phyloP scores from a whole-genome alignment of 2,329 filamentous ascomycete genomes.

The Fusarium sp. region DNA sequence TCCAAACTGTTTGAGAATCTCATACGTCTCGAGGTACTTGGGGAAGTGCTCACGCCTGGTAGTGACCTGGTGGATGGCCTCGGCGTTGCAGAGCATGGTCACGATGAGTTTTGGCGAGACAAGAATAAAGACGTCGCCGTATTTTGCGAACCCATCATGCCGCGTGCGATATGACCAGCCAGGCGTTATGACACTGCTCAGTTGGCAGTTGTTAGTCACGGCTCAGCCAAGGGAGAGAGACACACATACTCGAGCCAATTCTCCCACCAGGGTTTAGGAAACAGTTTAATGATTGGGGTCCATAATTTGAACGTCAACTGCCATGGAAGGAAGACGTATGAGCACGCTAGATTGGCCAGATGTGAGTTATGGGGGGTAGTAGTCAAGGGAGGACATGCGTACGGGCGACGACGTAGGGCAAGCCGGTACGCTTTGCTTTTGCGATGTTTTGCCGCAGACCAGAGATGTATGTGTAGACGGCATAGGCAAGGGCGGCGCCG shows the following conservation, averaged over 20 bases:
- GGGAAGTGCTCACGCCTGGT: slow-evolving; percentile 77
- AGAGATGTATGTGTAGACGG: slow-evolving; percentile 46
- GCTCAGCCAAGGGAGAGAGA: background rate
- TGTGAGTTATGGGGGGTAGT: background rate
- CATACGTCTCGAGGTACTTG: slow-evolving; percentile 53
- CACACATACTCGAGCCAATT: slow-evolving; percentile 69
- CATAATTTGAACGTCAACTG: slow-evolving; percentile 66
- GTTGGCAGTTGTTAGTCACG: slow-evolving; percentile 17
- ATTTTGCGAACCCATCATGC: slow-evolving; percentile 67
- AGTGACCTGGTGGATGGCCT: slow-evolving; percentile 74
- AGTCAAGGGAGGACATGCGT: slow-evolving; percentile 38
- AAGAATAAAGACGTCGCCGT: slow-evolving; percentile 74
- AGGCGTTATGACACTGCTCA: slow-evolving; percentile 63
- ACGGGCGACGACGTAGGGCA: slow-evolving; percentile 68
- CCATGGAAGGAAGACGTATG: slow-evolving; percentile 66
- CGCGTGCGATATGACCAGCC: slow-evolving; percentile 71
- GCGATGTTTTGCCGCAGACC: slow-evolving; percentile 60
- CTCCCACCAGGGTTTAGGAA: slow-evolving; percentile 68
- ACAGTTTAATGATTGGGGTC: slow-evolving; percentile 65
- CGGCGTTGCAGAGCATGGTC: slow-evolving; percentile 72
- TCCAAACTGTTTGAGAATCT: slow-evolving; percentile 66
- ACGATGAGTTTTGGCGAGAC: slow-evolving; percentile 68
- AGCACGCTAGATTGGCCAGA: slow-evolving; percentile 54
- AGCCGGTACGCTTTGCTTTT: slow-evolving; percentile 62
- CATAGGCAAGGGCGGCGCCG: slow-evolving; percentile 51